Percentiles rank a stretch among this genome's conserved stretches.
Conservation (phyloP, 1,284 basidiomycete species). For the Puccinia polysora region DNA sequence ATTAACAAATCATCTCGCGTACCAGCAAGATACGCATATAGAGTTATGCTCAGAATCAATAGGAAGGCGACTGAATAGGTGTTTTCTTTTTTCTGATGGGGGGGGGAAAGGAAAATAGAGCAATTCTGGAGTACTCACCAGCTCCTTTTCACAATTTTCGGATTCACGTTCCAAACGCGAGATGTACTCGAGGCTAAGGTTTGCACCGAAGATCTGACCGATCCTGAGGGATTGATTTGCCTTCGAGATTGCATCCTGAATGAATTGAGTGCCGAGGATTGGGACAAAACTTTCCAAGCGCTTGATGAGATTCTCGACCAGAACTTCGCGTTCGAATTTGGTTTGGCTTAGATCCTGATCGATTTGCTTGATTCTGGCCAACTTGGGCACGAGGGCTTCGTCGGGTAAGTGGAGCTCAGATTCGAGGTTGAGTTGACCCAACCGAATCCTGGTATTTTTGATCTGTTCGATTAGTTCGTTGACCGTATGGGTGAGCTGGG, state of each 20-base stretch:
- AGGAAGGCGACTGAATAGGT: no score
- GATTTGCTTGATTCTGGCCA: constrained; percentile 13
- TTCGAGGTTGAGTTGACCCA: constrained; percentile 26
- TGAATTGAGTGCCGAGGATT: constrained; percentile 22
- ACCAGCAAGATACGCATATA: no score
- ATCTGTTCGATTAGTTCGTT: constrained; percentile 26
- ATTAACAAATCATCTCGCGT: background rate
- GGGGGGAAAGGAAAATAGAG: background rate
- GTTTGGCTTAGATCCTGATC: constrained; percentile 6
- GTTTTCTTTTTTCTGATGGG: no score
- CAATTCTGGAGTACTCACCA: constrained; percentile 12
- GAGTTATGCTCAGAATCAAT: no score
- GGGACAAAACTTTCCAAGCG: constrained; percentile 23
- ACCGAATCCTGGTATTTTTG: constrained; percentile 5
- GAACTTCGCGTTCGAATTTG: constrained; percentile 27
- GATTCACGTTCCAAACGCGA: constrained; percentile 10
- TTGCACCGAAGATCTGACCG: constrained; percentile 19
- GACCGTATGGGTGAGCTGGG: constrained; percentile 11
- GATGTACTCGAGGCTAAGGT: constrained; percentile 33
- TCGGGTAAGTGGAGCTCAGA: background rate
- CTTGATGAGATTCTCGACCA: constrained; percentile 19
- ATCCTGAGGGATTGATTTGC: constrained; percentile 14
- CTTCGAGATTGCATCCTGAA: background rate
- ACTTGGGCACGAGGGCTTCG: constrained; percentile 19
- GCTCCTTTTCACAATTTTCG: constrained; percentile 12